A percentile compares a stretch with the other conserved stretches of the same genome.
phyloP scores from a whole-genome alignment of 148 eudicot species.

The Heliosperma pusillum region DNA sequence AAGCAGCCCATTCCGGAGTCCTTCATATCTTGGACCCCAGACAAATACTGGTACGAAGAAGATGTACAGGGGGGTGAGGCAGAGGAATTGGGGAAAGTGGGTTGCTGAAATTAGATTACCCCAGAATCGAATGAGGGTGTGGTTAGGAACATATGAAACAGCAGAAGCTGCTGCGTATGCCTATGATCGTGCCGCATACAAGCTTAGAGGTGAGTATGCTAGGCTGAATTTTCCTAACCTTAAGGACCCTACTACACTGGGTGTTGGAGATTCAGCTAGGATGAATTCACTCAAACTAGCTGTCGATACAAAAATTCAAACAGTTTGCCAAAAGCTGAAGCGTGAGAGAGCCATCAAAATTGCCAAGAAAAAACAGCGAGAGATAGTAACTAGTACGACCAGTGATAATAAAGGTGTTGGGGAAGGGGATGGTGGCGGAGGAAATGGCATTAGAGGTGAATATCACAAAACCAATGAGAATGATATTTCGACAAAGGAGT shows the following conservation, averaged over 20 bases:
- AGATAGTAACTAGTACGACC: neutral
- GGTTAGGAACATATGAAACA: constrained; percentile 89
- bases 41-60: constrained; percentile 36
- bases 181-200: constrained; percentile 92
- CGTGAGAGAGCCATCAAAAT: constrained; percentile 46
- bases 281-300: constrained; percentile 51
- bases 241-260: constrained; percentile 45
- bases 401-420: neutral
- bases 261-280: constrained; percentile 46
- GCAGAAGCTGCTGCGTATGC: constrained; percentile 96
- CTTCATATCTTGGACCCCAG: constrained; percentile 2
- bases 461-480: constrained; percentile 15
- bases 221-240: constrained; percentile 71
- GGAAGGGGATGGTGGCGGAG: neutral
- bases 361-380: constrained; percentile 36
- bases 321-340: constrained; percentile 64
- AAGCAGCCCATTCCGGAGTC: constrained; percentile 20
- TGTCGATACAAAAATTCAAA: constrained; percentile 79
- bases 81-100: constrained; percentile 99
- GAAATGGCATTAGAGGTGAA: neutral
- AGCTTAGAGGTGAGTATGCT: constrained; percentile 88
- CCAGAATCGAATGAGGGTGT: constrained; percentile 85
- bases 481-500: constrained; percentile 22
- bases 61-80: constrained; percentile 91
- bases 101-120: constrained; percentile 95